phyloP scores from a whole-genome alignment of 495 filamentous ascomycete species.

The Aspergillus carlsbadensis region DNA sequence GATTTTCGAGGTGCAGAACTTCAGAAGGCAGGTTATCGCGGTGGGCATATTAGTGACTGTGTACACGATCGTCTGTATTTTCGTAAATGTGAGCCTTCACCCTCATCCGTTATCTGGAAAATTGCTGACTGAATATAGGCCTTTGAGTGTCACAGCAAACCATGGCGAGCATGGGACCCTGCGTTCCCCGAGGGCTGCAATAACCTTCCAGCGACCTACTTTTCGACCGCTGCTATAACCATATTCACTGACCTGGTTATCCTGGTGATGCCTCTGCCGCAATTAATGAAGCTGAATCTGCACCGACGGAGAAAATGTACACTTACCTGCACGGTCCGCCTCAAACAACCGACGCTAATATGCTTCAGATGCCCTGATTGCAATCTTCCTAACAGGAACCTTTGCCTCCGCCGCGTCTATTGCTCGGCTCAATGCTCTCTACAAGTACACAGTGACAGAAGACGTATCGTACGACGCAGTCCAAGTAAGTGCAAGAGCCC shows the following conservation, averaged over 20 bases:
- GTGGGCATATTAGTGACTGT: slow-evolving; percentile 10
- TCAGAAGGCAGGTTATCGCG: slow-evolving; percentile 9
- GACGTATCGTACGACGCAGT: slow-evolving; percentile 18
- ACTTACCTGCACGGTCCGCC: background rate
- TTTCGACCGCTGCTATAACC: slow-evolving; percentile 22
- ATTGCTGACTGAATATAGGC: slow-evolving; percentile 10
- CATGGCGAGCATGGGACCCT: slow-evolving; percentile 22
- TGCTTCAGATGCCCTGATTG: slow-evolving; percentile 14
- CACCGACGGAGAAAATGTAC: slow-evolving; percentile 13
- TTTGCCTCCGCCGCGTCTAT: slow-evolving; percentile 20
- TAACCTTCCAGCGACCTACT: slow-evolving; percentile 13
- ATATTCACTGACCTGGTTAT: slow-evolving; percentile 34
- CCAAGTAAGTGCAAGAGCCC: background rate
- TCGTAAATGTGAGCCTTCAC: slow-evolving; percentile 13
- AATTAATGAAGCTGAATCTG: slow-evolving; percentile 28
- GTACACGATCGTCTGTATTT: slow-evolving; percentile 18
- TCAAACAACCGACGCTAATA: background rate
- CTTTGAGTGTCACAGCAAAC: slow-evolving; percentile 22
- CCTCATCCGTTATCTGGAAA: background rate
- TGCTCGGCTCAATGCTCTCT: slow-evolving; percentile 17
- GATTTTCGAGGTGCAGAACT: slow-evolving; percentile 14
- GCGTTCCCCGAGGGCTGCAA: slow-evolving; percentile 18
- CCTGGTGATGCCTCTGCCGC: slow-evolving; percentile 25
- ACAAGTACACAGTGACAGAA: slow-evolving; percentile 15
- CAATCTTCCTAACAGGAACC: slow-evolving; percentile 17